phyloP scores from a whole-genome alignment of 495 filamentous ascomycete species.

The Penicillium riverlandense region DNA sequence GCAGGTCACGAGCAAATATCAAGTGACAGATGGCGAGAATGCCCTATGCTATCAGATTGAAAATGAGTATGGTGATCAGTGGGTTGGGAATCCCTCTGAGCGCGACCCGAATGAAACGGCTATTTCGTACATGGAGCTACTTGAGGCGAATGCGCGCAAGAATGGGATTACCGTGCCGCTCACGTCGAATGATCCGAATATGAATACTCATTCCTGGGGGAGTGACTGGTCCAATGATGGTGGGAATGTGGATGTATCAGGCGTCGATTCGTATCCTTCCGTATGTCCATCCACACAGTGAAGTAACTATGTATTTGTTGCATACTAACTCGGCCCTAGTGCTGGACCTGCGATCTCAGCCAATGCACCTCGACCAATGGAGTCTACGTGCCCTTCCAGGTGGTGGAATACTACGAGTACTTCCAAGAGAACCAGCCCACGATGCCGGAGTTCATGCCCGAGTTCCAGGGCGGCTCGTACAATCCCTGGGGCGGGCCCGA shows the following conservation, averaged over 20 bases:
- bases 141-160: slow-evolving; percentile 38
- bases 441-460: slow-evolving; percentile 51
- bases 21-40: slow-evolving; percentile 51
- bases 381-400: slow-evolving; percentile 44
- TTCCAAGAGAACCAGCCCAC: slow-evolving; percentile 44
- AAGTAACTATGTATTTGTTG: neutral
- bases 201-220: slow-evolving; percentile 45
- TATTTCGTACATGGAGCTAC: slow-evolving; percentile 49
- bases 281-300: slow-evolving; percentile 4
- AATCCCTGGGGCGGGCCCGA: slow-evolving; percentile 55
- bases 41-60: slow-evolving; percentile 52
- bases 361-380: slow-evolving; percentile 51
- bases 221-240: slow-evolving; percentile 44
- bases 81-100: slow-evolving; percentile 28
- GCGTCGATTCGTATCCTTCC: slow-evolving; percentile 52
- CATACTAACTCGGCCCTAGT: slow-evolving; percentile 12
- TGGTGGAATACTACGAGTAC: slow-evolving; percentile 48
- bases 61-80: slow-evolving; percentile 56
- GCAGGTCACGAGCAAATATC: slow-evolving; percentile 41
- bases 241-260: slow-evolving; percentile 52
- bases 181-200: slow-evolving; percentile 48
- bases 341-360: slow-evolving; percentile 53
- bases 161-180: slow-evolving; percentile 50
- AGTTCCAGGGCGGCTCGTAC: slow-evolving; percentile 59
- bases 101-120: slow-evolving; percentile 41